phyloP scores from a whole-genome alignment of 2,329 filamentous ascomycete genomes.

The Colletotrichum sp. region DNA sequence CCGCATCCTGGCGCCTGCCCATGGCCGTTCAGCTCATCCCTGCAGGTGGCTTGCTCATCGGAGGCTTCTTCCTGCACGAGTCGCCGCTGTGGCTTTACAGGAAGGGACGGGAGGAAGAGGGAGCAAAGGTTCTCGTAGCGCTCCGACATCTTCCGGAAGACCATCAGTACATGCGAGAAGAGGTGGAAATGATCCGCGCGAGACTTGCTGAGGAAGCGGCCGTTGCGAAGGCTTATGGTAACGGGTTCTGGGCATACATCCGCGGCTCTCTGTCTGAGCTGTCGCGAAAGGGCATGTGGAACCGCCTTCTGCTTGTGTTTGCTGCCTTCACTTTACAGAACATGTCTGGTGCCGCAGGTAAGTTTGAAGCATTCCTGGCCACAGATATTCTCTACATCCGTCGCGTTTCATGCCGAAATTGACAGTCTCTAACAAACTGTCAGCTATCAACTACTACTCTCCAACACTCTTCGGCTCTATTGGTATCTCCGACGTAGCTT shows the following conservation, averaged over 20 bases:
- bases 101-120: constrained; percentile 23
- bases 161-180: constrained; percentile 49
- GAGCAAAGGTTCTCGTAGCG: constrained; percentile 40
- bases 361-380: background rate
- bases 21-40: constrained; percentile 54
- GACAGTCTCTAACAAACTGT: constrained; percentile 4
- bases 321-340: constrained; percentile 44
- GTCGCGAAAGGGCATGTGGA: constrained; percentile 44
- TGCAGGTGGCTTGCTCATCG: constrained; percentile 44
- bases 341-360: constrained; percentile 43
- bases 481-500: constrained; percentile 47
- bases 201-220: constrained; percentile 38
- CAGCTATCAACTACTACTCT: constrained; percentile 49
- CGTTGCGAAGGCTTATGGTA: constrained; percentile 36
- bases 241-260: constrained; percentile 37
- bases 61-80: constrained; percentile 45
- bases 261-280: constrained; percentile 38
- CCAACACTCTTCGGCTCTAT: constrained; percentile 47
- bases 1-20: constrained; percentile 52
- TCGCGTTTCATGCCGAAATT: background rate
- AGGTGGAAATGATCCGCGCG: constrained; percentile 50
- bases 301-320: constrained; percentile 42
- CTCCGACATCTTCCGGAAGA: constrained; percentile 49
- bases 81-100: constrained; percentile 26
- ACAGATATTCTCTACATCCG: background rate